Evolutionary conservation across 148 eudicot species (phyloP), one percentile per base, ranked within the genome.

Genomic region (Spergularia marina): DNA sequence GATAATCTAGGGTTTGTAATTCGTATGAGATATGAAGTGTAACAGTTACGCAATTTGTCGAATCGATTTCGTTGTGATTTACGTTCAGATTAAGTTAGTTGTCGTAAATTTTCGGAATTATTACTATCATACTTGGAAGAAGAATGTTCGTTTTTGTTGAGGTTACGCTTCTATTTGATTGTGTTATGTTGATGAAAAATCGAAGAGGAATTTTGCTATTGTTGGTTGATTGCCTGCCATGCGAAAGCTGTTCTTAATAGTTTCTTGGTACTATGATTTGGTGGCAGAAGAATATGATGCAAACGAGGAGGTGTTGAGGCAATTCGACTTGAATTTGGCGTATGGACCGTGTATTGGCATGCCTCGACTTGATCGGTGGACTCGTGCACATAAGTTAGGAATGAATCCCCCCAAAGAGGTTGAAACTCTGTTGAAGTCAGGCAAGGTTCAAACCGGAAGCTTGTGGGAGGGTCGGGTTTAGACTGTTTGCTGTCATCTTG

Each of bases 281-380:
- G 63, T 73, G 41, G n/a, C 14, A 89, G 91, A 86, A 72, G 82
- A 79, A 17, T 68, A 72, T 74, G 96, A 87, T 76, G 78, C 17
- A 53, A 83, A 81, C 7, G 93, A 87, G 86, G 88, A 83, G 73
- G 73, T 85, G 70, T 63, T 91, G 82, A 89, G 91, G 87, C 91
- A 89, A 71, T 91, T 91, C 49, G 96, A 90, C 84, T 83, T 87
- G 87, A 90, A 89, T 71, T 85, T 90, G 89, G 84, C 78, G 5
- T 90, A 88, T 49, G 94, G 94, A 70, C 94, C 94, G 4, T 88
- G 91, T 83, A 64, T 85, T 41, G 94, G 94, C 72, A 85, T 88
- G 86, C 82, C 49, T 67, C 74, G 94, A 63, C 78, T 88, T 49
- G 90, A 78, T 40, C 85, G 94, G 0, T 90, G 91, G 91, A 86